Evolutionary conservation across 306 rosid genomes (phyloP), one percentile per base, ranked within the genome.

Genomic region (Acacia melanoxylon): DNA sequence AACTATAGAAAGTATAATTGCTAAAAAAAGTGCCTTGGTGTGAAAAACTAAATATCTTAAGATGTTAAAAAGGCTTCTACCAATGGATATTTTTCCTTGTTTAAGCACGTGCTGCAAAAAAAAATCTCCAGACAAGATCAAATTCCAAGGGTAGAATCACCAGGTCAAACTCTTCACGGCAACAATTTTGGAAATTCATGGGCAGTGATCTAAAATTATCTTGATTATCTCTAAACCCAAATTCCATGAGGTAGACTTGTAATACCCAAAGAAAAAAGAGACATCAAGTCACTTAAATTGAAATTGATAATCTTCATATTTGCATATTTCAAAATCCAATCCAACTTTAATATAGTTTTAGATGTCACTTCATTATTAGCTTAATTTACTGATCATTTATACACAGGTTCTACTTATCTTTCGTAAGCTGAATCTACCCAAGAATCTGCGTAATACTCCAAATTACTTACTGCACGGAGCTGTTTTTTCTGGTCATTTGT

Each of bases 401-500:
- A 27, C 33, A 62, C 19, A 12, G 27, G 20, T 27, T 63, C 37
- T 63, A 63, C 19, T 63, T 5, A 63, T 29, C 19, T 27, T 63
- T 5, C 0, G 41, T 29, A 63, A 20, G 29, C 20, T 29, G 41
- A 27, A 63, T 63, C 41, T 63, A 15, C n/a, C 19, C 9, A 63
- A 29, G 20, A 63, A 63, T 63, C 69, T 63, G 29, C 14, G 12
- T 40, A 40, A 40, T 14, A 31, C 9, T 29, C 4, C 7, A 42
- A 20, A 49, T 68, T 49, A 79, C 90, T 82, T 84, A 93, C 97
- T 69, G 69, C 80, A 17, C 90, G 89, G 75, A 93, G 97, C 80
- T 90, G 84, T 76, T 82, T 88, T 33, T 80, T 88, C 33, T 77
- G 81, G 46, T 73, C 86, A 59, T 79, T 52, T 77, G 79, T 72